Evolutionary conservation across 2,329 filamentous ascomycete species (phyloP).

Genomic region (Septoria linicola): DNA sequence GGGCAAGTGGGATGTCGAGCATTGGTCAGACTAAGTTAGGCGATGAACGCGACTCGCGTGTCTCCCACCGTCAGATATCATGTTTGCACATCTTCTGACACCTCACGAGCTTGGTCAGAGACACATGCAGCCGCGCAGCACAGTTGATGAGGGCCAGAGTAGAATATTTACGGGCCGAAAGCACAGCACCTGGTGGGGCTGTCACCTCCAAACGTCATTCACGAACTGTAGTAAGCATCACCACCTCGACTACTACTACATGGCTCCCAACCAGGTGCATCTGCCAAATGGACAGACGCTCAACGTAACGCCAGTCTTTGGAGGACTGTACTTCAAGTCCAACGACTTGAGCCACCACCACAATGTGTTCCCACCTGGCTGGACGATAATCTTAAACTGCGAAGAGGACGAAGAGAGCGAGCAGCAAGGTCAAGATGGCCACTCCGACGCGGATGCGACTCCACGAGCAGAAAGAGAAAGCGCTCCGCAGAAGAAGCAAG

Average conservation of each 20-base stretch:
- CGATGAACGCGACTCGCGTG: too few species aligned
- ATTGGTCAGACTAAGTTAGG: too few species aligned
- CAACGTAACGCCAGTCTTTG: constrained; percentile 81
- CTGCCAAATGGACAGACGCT: constrained; percentile 86
- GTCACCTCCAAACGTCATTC: too few species aligned
- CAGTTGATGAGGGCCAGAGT: too few species aligned
- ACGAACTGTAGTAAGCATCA: too few species aligned
- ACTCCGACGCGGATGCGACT: constrained; percentile 16
- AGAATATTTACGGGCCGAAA: too few species aligned
- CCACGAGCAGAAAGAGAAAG: constrained; percentile 25
- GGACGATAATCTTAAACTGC: constrained; percentile 83
- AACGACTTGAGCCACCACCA: constrained; percentile 69
- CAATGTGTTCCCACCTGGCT: constrained; percentile 76
- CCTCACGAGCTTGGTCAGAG: too few species aligned
- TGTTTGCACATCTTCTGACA: too few species aligned
- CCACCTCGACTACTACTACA: constrained; percentile 21
- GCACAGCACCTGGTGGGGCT: too few species aligned
- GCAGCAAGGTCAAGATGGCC: constrained; percentile 17
- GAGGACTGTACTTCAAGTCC: constrained; percentile 85
- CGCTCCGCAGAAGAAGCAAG: constrained; percentile 37
- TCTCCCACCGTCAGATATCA: too few species aligned
- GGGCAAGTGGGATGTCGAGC: too few species aligned
- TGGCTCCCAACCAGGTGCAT: constrained; percentile 56
- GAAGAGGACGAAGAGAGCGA: constrained; percentile 47
- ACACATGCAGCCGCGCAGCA: too few species aligned